Base-by-base conservation (phyloP, 2,329 filamentous ascomycete genomes). In the Cadophora sp. region DNA sequence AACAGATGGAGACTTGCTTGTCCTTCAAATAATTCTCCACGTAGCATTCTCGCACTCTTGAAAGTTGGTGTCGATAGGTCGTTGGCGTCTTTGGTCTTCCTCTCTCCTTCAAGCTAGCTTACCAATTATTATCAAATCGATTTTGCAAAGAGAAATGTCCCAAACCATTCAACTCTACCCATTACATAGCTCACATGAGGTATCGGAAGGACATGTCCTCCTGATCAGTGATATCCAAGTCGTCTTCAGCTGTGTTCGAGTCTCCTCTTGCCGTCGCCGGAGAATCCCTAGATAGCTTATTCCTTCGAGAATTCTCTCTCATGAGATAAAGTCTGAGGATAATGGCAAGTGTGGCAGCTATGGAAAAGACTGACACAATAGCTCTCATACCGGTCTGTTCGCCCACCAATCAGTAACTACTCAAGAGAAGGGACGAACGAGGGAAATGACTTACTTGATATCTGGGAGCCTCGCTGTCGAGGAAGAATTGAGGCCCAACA, bases 381-480 rank as follows among this genome's bases (percentile, higher is more conserved):
- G 50, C 33, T 53, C 50, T 53, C 50, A 53, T 18, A 0, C 50
- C 50, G 8, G 50, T 53, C 50, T 53, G 16, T 8, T 33, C 6
- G 13, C 14, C 36, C 7, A 45, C 41, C 14, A n/a, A 16, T 45
- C 41, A 45, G 41, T 18, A 2, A 45, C 3, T 18, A 7, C 2
- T 39, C 3, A 45, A n/a, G n/a, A n/a, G n/a, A n/a, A n/a, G n/a
- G 16, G n/a, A 22, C 18, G n/a, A 7, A 48, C 2, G 1, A 48
- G 14, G 27, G 8, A 16, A 18, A n/a, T 33, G 8, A 14, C 50
- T 53, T 53, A 33, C 50, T 22, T 53, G 50, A 9, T 53, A 53
- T 33, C 18, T 53, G 16, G 50, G 50, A 33, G 50, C 3, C 50
- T 53, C 50, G 50, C 50, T 53, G 18, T 53, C 50, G 8, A 53